Base-by-base conservation (phyloP, 202 grass and related monocot genomes). In the Schoenoplectus triqueter region DNA sequence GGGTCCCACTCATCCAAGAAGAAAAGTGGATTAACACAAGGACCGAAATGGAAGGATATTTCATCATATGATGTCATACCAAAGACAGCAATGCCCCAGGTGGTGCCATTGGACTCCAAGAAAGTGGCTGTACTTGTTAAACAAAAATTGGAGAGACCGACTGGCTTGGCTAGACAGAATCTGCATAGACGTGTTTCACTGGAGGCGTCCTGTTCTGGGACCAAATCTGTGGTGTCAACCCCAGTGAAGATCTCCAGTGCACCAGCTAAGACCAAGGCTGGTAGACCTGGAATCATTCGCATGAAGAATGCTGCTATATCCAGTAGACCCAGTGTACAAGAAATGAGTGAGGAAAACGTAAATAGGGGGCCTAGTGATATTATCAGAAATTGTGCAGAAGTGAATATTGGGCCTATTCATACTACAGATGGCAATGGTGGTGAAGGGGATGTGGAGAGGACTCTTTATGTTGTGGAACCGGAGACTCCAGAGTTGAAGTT, bases 1-100 rank as follows among this genome's bases (percentile, higher is more conserved):
- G 88, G 80, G 87, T 87, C 84, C 82, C 69, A 82, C 86, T 84
- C 73, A 39, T 59, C 77, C 80, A 87, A 73, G 52, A 85, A 86
- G 88, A 88, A 80, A 84, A 81, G 59, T 84, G 77, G 72, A 52
- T 66, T 68, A 51, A 57, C 1, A 52, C 54, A 69, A 19, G 81
- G 65, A n/a, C 74, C 17, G 17, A 76, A 81, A 81, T 87, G n/a
- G 73, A 94, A 89, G 92, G 69, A 85, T 78, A 51, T 76, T 41
- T 1, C 56, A 88, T 88, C 88, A 39, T 87, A 87, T 49, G 83
- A 89, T 79, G 71, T 73, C 75, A 64, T 90, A 80, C 54, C 69
- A 7, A 78, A 13, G 0, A 41, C 70, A 54, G 54, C 79, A 86
- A 87, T 84, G 22, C 83, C 67, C 70, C 80, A 68, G 19, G 61